phyloP scores from a whole-genome alignment of 2,329 filamentous ascomycete genomes.

The Ophiostoma montium region DNA sequence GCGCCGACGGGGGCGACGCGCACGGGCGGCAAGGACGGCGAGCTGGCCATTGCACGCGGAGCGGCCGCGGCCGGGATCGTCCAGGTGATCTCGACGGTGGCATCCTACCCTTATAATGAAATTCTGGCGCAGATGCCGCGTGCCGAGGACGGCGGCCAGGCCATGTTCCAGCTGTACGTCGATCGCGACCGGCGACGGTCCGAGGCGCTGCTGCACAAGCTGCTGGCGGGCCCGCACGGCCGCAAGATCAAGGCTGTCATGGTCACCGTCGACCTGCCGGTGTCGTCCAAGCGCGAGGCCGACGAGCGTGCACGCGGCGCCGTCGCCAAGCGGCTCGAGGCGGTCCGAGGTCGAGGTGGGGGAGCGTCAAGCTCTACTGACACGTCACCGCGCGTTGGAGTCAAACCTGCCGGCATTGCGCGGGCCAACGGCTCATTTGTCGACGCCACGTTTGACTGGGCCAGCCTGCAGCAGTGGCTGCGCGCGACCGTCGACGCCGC shows the following conservation, averaged over 20 bases:
- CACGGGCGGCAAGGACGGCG: conserved; percentile 36
- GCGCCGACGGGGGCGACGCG: conserved; percentile 36
- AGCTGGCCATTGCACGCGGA: conserved; percentile 34
- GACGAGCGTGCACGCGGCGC: conserved; percentile 29
- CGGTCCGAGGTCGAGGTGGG: background rate
- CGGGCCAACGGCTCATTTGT: conserved; percentile 37
- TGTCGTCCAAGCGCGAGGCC: conserved; percentile 41
- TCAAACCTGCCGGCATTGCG: conserved; percentile 28
- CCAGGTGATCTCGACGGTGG: conserved; percentile 23
- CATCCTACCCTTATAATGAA: conserved; percentile 13
- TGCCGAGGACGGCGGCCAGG: conserved; percentile 24
- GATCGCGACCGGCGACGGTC: conserved; percentile 8
- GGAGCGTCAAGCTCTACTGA: too few relatives aligned
- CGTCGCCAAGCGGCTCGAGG: conserved; percentile 11
- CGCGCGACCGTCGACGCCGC: conserved; percentile 20
- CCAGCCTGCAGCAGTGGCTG: conserved; percentile 37
- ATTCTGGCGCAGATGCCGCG: conserved; percentile 11
- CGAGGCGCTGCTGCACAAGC: conserved; percentile 5
- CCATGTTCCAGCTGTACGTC: conserved; percentile 14
- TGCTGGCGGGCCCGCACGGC: conserved; percentile 19
- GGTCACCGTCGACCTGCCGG: conserved; percentile 42
- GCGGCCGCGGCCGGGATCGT: conserved; percentile 33
- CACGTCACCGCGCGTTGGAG: too few relatives aligned
- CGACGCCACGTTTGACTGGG: conserved; percentile 34
- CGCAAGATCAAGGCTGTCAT: conserved; percentile 23